Conservation (phyloP, 768 basidiomycete species). For the Xerocomus spinulosus region DNA sequence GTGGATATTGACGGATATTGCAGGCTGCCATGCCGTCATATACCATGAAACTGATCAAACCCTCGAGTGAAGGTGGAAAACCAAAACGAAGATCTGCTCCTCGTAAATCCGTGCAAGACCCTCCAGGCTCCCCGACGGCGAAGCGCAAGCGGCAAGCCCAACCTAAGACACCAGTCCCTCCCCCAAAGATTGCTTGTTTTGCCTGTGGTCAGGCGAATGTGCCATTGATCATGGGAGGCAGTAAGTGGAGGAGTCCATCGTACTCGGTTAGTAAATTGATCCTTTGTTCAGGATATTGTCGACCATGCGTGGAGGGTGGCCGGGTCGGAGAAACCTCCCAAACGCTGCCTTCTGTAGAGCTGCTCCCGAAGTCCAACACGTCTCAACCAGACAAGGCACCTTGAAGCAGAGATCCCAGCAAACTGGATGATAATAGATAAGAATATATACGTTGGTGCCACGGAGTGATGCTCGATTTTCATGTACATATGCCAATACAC, state of each 20-base stretch:
- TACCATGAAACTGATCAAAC: slow-evolving; percentile 56
- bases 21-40: slow-evolving; percentile 47
- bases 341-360: slow-evolving; percentile 2
- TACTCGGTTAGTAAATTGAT: neutral
- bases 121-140: slow-evolving; percentile 16
- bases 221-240: slow-evolving; percentile 70
- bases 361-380: neutral
- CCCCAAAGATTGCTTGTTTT: slow-evolving; percentile 50
- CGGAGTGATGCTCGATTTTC: slow-evolving; percentile 5
- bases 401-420: neutral
- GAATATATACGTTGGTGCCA: slow-evolving; percentile 8
- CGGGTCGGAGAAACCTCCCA: slow-evolving; percentile 34
- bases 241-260: slow-evolving; percentile 39
- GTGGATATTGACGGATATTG: neutral
- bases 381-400: slow-evolving; percentile 2
- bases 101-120: slow-evolving; percentile 29
- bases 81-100: slow-evolving; percentile 34
- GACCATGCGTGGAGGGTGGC: slow-evolving; percentile 59
- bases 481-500: slow-evolving; percentile 50
- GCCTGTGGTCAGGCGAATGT: slow-evolving; percentile 65
- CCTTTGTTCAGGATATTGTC: slow-evolving; percentile 53
- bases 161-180: slow-evolving; percentile 30
- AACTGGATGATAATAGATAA: slow-evolving; percentile 5
- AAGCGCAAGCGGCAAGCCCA: slow-evolving; percentile 43
- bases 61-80: slow-evolving; percentile 37